These are phyloP conservation scores for Vitis rotundifolia DNA, from an alignment of 164 flowering plant species.

Conservation along the genomic window DNA sequence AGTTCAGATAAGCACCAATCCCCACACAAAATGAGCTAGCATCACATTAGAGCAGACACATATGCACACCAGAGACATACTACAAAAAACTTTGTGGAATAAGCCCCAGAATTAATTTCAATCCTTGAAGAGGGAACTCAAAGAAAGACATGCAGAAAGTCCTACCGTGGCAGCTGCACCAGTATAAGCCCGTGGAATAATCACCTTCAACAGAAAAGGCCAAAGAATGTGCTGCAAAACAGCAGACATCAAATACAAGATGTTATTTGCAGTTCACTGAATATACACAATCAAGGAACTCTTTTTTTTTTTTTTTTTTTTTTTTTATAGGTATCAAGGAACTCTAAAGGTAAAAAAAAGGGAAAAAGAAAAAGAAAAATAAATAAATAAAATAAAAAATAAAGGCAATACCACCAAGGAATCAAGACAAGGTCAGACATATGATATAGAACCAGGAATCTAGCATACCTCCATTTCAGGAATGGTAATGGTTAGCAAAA, in stretches of 20 bases:
- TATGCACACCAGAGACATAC: not conserved
- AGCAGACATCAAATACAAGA: constrained; percentile 3
- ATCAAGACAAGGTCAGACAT: not conserved
- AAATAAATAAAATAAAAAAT: not conserved
- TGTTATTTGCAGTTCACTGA: not conserved
- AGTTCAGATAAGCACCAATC: not conserved
- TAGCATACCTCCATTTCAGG: constrained; percentile 96
- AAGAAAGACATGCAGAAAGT: constrained; percentile 16
- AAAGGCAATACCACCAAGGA: not conserved
- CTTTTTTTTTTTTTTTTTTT: too few species aligned
- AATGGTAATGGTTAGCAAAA: constrained; percentile 81
- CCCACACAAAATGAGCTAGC: not conserved
- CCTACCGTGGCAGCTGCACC: constrained; percentile 88
- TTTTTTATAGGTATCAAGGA: too few species aligned
- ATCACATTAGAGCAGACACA: not conserved
- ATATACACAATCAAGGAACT: not conserved
- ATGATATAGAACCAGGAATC: not conserved
- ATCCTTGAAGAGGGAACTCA: too few species aligned
- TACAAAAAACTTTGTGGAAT: not conserved
- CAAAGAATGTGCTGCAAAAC: constrained; percentile 75
- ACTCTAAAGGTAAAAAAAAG: too few species aligned
- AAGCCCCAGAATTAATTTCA: too few species aligned
- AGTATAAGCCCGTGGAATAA: constrained; percentile 75
- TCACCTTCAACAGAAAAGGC: constrained; percentile 96
- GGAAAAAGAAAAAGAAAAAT: too few species aligned